These are phyloP conservation scores for Xylaria sp. DNA, from an alignment of 2,329 filamentous ascomycete species.

Conservation along the genomic window DNA sequence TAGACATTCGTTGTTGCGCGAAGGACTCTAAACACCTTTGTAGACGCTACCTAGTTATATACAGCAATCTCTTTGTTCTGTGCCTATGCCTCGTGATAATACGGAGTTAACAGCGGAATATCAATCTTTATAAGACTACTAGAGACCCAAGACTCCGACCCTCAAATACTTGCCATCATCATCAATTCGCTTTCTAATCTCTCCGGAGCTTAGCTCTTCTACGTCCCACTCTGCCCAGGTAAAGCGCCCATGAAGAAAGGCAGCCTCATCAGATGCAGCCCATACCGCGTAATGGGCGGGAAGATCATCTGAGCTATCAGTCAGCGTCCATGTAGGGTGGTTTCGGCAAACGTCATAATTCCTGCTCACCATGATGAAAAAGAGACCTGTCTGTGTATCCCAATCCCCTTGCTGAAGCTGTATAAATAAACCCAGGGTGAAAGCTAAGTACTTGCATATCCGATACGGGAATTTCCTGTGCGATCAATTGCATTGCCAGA, in stretches of 20 bases:
- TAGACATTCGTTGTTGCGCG: too few relatives aligned
- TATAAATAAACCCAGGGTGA: conserved; percentile 15
- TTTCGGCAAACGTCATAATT: neutral
- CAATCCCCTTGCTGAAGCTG: neutral
- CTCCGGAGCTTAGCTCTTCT: neutral
- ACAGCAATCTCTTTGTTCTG: too few relatives aligned
- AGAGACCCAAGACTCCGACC: neutral
- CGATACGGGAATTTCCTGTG: neutral
- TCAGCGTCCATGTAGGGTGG: conserved; percentile 16
- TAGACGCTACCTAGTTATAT: too few relatives aligned
- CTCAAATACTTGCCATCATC: conserved; percentile 2
- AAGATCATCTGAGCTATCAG: neutral
- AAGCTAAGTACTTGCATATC: conserved; percentile 20
- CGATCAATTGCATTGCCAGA: conserved; percentile 11
- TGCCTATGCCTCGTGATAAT: too few relatives aligned
- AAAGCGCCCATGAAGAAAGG: conserved; percentile 15
- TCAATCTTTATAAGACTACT: neutral
- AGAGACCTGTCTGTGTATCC: neutral
- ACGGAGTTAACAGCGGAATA: neutral
- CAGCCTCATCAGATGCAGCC: conserved; percentile 10
- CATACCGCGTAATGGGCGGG: conserved; percentile 18
- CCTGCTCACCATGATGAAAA: neutral
- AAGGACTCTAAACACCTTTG: too few relatives aligned
- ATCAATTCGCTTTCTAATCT: neutral
- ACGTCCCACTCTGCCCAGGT: conserved; percentile 14